These are phyloP conservation scores for Trametes punicea DNA, from an alignment of 768 basidiomycete genomes.

Conservation along the genomic window DNA sequence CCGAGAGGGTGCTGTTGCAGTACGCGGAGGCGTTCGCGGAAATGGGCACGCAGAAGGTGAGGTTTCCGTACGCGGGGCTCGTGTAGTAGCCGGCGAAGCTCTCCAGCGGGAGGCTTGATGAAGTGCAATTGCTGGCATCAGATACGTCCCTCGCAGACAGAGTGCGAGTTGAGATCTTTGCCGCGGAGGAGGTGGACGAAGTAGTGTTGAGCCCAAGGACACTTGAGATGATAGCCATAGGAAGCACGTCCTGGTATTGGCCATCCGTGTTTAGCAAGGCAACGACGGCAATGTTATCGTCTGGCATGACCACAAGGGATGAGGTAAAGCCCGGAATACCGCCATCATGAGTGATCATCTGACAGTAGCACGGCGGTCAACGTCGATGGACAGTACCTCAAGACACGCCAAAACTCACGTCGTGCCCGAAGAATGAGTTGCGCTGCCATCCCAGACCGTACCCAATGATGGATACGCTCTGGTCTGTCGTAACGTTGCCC, in stretches of 20 bases:
- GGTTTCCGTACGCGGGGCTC: conserved; percentile 36
- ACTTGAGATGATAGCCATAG: no score
- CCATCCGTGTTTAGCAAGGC: conserved; percentile 22
- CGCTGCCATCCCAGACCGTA: conserved; percentile 45
- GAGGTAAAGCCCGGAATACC: conserved; percentile 35
- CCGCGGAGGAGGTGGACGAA: no score
- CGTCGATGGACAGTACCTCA: no score
- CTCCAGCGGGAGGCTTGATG: no score
- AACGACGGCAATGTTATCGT: conserved; percentile 35
- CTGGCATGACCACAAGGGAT: conserved; percentile 33
- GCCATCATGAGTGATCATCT: conserved; percentile 38
- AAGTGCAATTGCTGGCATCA: no score
- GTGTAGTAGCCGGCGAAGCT: conserved; percentile 35
- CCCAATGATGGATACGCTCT: conserved; percentile 31
- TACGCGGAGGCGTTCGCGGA: conserved; percentile 23
- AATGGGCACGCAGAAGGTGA: conserved; percentile 35
- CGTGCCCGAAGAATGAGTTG: conserved; percentile 38
- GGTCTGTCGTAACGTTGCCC: conserved; percentile 6
- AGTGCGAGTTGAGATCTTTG: no score
- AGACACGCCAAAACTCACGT: no score
- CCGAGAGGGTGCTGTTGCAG: conserved; percentile 24
- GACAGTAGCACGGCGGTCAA: not conserved
- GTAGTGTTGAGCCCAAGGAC: no score
- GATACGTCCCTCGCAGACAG: no score
- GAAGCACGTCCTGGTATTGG: no score